Evolutionary conservation across 768 basidiomycete species (phyloP).

Genomic region (Clitopilus hobsonii): DNA sequence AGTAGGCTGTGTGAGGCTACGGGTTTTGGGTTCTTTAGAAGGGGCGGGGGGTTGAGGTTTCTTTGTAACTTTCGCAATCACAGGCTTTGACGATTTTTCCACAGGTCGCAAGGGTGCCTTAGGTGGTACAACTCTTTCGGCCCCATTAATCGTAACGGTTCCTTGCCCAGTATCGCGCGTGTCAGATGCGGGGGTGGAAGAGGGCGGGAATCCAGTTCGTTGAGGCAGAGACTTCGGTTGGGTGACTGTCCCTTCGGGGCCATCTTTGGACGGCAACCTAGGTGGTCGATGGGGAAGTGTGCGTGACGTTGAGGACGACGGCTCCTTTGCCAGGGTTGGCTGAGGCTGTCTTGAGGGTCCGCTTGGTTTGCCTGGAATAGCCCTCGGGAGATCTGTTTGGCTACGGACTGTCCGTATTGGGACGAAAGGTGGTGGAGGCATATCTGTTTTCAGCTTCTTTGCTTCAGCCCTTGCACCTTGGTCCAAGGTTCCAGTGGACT

Average conservation of each 20-base stretch:
- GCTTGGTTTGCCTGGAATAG: not conserved
- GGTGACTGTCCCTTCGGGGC: too few relatives aligned
- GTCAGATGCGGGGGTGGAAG: not conserved
- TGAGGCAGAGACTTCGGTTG: too few relatives aligned
- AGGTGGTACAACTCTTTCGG: too few relatives aligned
- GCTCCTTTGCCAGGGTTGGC: not conserved
- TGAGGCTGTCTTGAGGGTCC: not conserved
- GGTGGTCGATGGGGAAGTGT: not conserved
- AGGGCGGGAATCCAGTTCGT: not conserved
- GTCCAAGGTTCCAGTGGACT: not conserved
- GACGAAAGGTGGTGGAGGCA: not conserved
- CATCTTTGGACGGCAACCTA: too few relatives aligned
- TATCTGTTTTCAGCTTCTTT: not conserved
- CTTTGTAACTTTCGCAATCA: not conserved
- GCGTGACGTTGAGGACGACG: not conserved
- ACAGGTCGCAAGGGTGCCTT: conserved; percentile 3
- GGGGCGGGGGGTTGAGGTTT: not conserved
- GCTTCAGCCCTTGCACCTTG: not conserved
- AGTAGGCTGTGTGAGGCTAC: conserved; percentile 20
- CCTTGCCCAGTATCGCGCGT: not conserved
- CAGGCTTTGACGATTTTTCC: conserved; percentile 1
- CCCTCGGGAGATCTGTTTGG: conserved; percentile 2
- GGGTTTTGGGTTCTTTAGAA: conserved; percentile 5
- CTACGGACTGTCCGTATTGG: not conserved
- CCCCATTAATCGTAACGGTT: not conserved